Conservation (phyloP, 352 stramenopile species). For the Globisporangium camurandrum region DNA sequence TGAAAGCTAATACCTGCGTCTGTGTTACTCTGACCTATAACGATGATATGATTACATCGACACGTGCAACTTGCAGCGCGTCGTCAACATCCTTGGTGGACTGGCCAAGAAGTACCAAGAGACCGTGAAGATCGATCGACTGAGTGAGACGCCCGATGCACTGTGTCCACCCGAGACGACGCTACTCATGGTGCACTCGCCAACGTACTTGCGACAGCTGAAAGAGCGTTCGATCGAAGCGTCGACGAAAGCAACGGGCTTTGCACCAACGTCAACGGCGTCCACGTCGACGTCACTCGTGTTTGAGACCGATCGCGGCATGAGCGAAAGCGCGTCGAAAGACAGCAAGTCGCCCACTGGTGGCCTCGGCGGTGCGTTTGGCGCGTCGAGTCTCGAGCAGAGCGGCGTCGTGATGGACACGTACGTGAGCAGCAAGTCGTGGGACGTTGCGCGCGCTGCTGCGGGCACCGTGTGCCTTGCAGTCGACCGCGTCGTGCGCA, state of each 20-base stretch:
- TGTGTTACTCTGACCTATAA: background rate
- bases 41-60: no score
- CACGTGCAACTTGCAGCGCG: conserved; percentile 46
- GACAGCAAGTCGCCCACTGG: conserved; percentile 27
- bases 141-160: conserved; percentile 61
- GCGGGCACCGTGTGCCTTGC: conserved; percentile 74
- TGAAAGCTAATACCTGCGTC: background rate
- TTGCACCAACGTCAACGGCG: conserved; percentile 17
- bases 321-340: conserved; percentile 34
- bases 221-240: conserved; percentile 60
- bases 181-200: conserved; percentile 75
- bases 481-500: conserved; percentile 72
- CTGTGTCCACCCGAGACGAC: conserved; percentile 68
- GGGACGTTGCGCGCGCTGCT: conserved; percentile 72
- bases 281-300: conserved; percentile 42
- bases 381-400: conserved; percentile 51
- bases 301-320: conserved; percentile 73
- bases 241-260: conserved; percentile 22
- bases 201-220: conserved; percentile 70
- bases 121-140: conserved; percentile 57
- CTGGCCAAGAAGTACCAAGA: conserved; percentile 60
- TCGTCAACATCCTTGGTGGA: conserved; percentile 57
- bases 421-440: conserved; percentile 81
- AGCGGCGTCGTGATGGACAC: conserved; percentile 73
- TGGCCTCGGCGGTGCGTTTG: conserved; percentile 58